Base-by-base conservation (phyloP, 805 yeast genomes). In the Lipomyces mesembrius region DNA sequence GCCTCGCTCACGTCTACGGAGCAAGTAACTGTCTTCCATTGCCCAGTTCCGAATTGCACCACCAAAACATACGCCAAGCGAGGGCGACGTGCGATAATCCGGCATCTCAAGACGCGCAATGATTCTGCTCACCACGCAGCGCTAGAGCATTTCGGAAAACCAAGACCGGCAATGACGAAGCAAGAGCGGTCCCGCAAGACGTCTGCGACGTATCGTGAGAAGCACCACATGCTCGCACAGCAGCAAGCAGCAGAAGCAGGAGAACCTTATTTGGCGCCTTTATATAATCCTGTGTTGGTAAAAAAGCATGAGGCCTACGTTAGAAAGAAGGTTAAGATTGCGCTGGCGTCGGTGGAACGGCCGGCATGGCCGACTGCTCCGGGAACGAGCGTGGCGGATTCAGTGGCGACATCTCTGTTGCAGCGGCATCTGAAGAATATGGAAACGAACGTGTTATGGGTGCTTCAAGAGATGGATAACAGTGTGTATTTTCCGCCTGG, bases 181-280 rank as follows among this genome's bases (percentile, higher is more conserved):
- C 69, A 61, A 46, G 71, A 68, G 51, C 63, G 71, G n/a, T 68
- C 71, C 8, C 59, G 71, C 46, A 67, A 67, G 57, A 68, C 71
- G 27, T 68, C 71, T 2, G 61, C 67, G 32, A 68, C 71, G 22
- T 68, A 68, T 52, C 51, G 71, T 27, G 70, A 66, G 52, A 68
- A 68, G 22, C 64, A 68, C 56, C 55, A 22, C 39, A 11, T 22
- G 25, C 56, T 58, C 12, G 67, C 71, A 9, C 54, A 65, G 46
- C 58, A 59, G 35, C 56, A 46, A 7, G 71, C 71, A 8, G 53
- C 57, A 1, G 43, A 51, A 20, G 62, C 51, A 7, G 71, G 71
- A 7, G 65, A 62, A 22, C 71, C 71, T 17, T 63, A 66, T 54
- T 59, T 68, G 12, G 71, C 71, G 22, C 71, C 71, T 34, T 60